These are phyloP conservation scores for Daldinia decipiens DNA, from an alignment of 495 filamentous ascomycete genomes.

Conservation along the genomic window DNA sequence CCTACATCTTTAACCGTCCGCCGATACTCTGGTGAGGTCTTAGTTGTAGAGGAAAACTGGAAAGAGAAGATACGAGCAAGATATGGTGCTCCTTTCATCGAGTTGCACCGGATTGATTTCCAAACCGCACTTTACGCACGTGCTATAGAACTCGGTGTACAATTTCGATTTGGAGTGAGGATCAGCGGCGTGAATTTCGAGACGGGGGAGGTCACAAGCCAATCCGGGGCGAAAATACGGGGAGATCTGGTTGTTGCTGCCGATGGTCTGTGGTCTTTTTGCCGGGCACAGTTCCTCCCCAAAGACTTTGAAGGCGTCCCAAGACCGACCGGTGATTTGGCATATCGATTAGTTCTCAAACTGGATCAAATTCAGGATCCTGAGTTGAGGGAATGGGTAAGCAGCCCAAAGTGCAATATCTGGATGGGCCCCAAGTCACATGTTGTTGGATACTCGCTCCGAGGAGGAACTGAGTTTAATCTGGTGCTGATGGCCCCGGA, in stretches of 20 bases:
- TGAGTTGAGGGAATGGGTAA: slow-evolving; percentile 56
- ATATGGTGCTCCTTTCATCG: slow-evolving; percentile 54
- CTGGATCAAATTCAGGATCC: slow-evolving; percentile 56
- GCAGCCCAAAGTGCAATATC: slow-evolving; percentile 66
- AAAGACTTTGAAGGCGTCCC: slow-evolving; percentile 54
- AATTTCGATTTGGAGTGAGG: slow-evolving; percentile 43
- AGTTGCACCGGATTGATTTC: slow-evolving; percentile 60
- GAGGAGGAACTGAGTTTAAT: slow-evolving; percentile 62
- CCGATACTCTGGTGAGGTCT: slow-evolving; percentile 50
- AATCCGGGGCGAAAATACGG: slow-evolving; percentile 43
- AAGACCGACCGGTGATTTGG: slow-evolving; percentile 63
- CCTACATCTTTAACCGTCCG: slow-evolving; percentile 39
- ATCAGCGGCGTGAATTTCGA: slow-evolving; percentile 55
- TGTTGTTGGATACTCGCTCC: slow-evolving; percentile 64
- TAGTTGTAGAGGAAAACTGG: slow-evolving; percentile 47
- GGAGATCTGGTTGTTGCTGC: slow-evolving; percentile 63
- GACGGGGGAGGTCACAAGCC: slow-evolving; percentile 48
- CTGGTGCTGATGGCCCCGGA: slow-evolving; percentile 63
- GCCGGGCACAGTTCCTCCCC: slow-evolving; percentile 53
- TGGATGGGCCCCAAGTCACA: slow-evolving; percentile 72
- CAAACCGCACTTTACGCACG: slow-evolving; percentile 52
- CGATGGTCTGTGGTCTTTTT: slow-evolving; percentile 63
- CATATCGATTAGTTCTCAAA: slow-evolving; percentile 64
- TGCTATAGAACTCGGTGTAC: slow-evolving; percentile 51
- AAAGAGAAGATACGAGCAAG: slow-evolving; percentile 42